Conservation (phyloP, 345 rosid genomes). For the Linum trigynum region DNA sequence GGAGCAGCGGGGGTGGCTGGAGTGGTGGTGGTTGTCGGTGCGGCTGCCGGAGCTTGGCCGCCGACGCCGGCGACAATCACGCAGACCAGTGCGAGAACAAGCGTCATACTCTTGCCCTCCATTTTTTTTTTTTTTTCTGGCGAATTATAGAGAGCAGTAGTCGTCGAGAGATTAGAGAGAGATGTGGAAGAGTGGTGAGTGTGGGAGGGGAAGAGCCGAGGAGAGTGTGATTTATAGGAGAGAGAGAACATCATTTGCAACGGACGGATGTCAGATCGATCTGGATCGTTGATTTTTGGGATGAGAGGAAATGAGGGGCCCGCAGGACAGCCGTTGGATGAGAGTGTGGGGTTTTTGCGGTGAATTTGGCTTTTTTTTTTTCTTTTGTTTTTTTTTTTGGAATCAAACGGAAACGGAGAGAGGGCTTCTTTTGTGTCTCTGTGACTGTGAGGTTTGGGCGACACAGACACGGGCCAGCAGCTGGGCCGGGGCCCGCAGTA, state of each 20-base stretch:
- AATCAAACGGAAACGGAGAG: no score
- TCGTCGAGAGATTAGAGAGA: background rate
- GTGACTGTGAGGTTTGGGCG: no score
- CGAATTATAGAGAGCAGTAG: background rate
- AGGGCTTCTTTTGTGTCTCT: no score
- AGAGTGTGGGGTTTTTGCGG: background rate
- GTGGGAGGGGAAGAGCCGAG: background rate
- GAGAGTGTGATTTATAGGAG: background rate
- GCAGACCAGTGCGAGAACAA: constrained; percentile 37
- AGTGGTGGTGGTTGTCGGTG: constrained; percentile 17
- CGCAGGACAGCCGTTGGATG: background rate
- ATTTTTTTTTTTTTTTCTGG: constrained; percentile 14
- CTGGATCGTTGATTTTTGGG: background rate
- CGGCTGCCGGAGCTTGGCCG: constrained; percentile 51
- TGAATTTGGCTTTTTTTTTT: no score
- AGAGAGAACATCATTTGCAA: background rate
- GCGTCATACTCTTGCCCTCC: constrained; percentile 26
- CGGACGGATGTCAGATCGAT: background rate
- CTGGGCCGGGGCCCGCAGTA: no score
- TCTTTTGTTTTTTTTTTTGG: no score
- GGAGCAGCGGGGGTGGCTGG: constrained; percentile 10
- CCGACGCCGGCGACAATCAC: constrained; percentile 47
- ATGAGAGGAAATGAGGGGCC: background rate
- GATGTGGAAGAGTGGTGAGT: background rate
- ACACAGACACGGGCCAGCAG: no score